Conservation (phyloP, 306 rosid species). For the Fagus sylvatica region DNA sequence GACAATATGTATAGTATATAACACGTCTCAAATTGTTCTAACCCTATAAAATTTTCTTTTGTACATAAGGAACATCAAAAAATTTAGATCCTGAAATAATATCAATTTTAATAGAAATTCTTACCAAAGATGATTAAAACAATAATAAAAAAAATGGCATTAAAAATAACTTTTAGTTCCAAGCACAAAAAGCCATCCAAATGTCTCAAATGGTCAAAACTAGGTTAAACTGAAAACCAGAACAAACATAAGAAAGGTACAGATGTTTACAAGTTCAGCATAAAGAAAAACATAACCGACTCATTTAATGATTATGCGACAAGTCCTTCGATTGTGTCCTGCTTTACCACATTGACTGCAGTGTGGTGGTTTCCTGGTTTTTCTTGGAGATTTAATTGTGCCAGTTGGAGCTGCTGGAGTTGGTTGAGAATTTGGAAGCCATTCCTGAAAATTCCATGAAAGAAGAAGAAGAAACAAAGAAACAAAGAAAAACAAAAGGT, state of each 20-base stretch:
- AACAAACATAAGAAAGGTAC: neutral
- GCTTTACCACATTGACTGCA: slow-evolving; percentile 17
- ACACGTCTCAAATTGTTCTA: no score
- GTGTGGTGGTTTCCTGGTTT: neutral
- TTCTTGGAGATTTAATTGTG: neutral
- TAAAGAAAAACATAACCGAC: neutral
- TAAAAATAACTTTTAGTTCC: neutral
- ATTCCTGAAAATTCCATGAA: neutral
- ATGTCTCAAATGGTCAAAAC: neutral
- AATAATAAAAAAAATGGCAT: neutral
- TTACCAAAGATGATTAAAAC: neutral
- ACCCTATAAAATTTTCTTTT: no score
- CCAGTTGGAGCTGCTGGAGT: slow-evolving; percentile 2
- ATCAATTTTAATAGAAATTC: neutral
- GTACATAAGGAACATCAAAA: no score
- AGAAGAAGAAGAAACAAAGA: neutral
- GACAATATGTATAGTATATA: no score
- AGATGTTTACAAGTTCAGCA: neutral
- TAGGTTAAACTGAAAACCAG: neutral
- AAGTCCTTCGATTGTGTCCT: slow-evolving; percentile 24
- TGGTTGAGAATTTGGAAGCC: neutral
- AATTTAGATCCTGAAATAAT: no score
- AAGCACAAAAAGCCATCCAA: neutral
- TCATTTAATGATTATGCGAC: neutral
- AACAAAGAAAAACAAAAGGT: neutral